A percentile compares a stretch with the other conserved stretches of the same genome.
These are phyloP conservation scores for Pichia terricola DNA, from an alignment of 1,139 yeast genomes.

Conservation along the genomic window DNA sequence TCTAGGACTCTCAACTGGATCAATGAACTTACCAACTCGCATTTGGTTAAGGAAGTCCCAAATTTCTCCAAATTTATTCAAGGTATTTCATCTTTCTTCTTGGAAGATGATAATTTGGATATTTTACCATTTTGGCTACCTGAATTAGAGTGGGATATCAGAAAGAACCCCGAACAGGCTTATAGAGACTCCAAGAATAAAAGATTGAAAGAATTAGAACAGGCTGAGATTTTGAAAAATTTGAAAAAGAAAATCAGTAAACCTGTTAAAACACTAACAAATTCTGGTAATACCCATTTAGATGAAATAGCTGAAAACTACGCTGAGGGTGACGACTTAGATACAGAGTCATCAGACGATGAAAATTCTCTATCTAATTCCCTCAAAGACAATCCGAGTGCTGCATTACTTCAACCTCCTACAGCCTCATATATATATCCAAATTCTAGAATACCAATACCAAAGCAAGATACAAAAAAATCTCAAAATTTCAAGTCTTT, in stretches of 20 bases:
- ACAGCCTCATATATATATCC: constrained; percentile 1
- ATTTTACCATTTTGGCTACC: constrained; percentile 92
- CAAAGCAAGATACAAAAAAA: constrained; percentile 12
- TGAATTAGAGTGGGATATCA: constrained; percentile 74
- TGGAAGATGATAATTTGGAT: constrained; percentile 86
- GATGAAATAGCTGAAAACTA: constrained; percentile 21
- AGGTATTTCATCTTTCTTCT: constrained; percentile 78
- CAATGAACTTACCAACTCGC: constrained; percentile 73
- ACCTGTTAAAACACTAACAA: constrained; percentile 16
- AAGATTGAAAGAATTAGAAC: constrained; percentile 19
- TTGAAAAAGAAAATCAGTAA: constrained; percentile 22
- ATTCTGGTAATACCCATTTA: constrained; percentile 19
- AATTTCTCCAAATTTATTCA: constrained; percentile 84
- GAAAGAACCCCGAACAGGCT: constrained; percentile 68
- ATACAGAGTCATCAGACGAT: constrained; percentile 33
- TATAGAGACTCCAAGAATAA: constrained; percentile 30
- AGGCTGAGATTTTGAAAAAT: constrained; percentile 25
- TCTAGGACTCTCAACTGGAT: constrained; percentile 61
- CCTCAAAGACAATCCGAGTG: constrained; percentile 2
- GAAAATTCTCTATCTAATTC: constrained; percentile 28
- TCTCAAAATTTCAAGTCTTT: neutral
- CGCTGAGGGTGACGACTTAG: constrained; percentile 25
- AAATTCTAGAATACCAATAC: constrained; percentile 8
- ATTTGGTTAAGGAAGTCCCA: constrained; percentile 83
- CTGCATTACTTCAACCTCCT: constrained; percentile 4